Evolutionary conservation across 2,329 filamentous ascomycete species (phyloP).

Genomic region (Nannizziopsis barbatae): DNA sequence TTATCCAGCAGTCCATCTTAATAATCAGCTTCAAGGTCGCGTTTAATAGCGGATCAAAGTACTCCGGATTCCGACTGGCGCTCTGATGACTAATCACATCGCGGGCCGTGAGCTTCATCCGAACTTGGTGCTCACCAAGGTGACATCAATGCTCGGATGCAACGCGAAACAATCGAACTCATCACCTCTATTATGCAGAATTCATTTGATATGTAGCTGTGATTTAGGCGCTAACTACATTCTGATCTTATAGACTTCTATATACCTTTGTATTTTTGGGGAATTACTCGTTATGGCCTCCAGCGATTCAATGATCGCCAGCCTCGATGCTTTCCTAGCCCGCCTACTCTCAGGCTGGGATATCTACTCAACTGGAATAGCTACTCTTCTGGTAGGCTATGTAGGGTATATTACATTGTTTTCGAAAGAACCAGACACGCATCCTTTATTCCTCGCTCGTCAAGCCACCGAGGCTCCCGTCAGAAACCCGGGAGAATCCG

Average conservation of each 20-base stretch:
- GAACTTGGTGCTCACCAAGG: too few species aligned
- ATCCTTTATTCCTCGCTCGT: constrained; percentile 78
- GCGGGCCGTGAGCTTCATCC: too few species aligned
- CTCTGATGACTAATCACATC: too few species aligned
- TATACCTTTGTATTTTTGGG: background rate
- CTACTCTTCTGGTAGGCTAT: constrained; percentile 54
- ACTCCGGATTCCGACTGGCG: too few species aligned
- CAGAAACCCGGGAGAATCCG: constrained; percentile 71
- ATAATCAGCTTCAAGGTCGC: too few species aligned
- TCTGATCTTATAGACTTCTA: background rate
- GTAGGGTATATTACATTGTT: constrained; percentile 60
- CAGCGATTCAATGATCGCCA: constrained; percentile 47
- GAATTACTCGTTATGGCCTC: constrained; percentile 26
- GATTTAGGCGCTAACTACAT: background rate
- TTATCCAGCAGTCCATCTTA: too few species aligned
- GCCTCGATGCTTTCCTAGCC: constrained; percentile 60
- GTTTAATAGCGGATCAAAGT: too few species aligned
- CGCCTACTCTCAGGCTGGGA: constrained; percentile 71
- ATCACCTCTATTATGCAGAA: too few species aligned
- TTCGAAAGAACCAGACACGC: constrained; percentile 72
- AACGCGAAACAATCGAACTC: too few species aligned
- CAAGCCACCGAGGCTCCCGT: constrained; percentile 71
- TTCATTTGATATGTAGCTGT: background rate
- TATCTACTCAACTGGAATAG: constrained; percentile 61
- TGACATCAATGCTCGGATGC: too few species aligned